Conservation (phyloP, 441 rosid genomes). For the Cnidoscolus chayamansa region DNA sequence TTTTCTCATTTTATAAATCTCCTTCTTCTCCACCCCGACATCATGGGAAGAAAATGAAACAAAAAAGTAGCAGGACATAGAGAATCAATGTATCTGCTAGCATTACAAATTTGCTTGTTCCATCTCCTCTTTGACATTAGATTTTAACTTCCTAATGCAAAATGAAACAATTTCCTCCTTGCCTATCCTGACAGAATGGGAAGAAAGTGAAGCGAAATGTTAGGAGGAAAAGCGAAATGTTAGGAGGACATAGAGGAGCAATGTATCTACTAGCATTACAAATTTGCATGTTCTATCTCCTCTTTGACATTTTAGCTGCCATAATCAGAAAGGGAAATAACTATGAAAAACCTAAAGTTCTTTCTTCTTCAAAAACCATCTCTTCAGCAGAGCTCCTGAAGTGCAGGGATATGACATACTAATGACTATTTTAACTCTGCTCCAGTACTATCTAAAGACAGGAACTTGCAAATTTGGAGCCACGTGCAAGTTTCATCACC, state of each 20-base stretch:
- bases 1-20: background rate
- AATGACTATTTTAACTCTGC: conserved; percentile 25
- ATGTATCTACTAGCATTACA: no score
- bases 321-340: background rate
- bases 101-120: background rate
- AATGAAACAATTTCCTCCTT: no score
- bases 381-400: background rate
- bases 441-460: conserved; percentile 88
- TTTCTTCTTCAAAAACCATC: conserved; percentile 1
- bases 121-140: conserved; percentile 8
- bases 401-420: conserved; percentile 10
- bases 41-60: background rate
- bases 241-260: no score
- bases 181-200: no score
- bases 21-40: background rate
- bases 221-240: no score
- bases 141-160: background rate
- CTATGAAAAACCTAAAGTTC: background rate
- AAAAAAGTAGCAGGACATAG: background rate
- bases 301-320: background rate
- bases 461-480: conserved; percentile 99
- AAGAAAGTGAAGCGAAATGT: no score
- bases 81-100: background rate
- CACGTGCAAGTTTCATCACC: conserved; percentile 99
- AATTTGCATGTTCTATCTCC: no score